Base-by-base conservation (phyloP, 2,329 filamentous ascomycete species). In the Cryphonectria carpinicola region DNA sequence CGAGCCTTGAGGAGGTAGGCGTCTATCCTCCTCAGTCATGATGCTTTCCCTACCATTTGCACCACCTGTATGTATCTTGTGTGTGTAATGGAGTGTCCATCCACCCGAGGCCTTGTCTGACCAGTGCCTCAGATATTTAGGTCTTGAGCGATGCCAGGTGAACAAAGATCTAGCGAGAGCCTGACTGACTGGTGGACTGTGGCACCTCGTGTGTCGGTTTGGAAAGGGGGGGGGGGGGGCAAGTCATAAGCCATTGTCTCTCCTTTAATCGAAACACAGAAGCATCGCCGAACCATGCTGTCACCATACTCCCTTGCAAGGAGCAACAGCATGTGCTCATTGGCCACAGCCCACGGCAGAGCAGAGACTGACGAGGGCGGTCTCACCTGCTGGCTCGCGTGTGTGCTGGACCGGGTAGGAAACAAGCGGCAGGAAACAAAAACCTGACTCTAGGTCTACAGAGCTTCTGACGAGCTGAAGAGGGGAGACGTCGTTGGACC, bases 291-390 rank as follows among this genome's bases (percentile, higher is more conserved):
- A 28, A 13, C 22, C 49, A 60, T 39, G 49, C 22, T 41, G 35
- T 28, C 49, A 37, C 35, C 35, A 25, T 66, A 56, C 52, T 32
- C 52, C 25, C 52, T 58, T 19, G 65, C 52, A 37, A 66, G 60
- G 22, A 54, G 41, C 35, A 66, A 25, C 14, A 66, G 37, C n/a
- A 43, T 52, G 25, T 66, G 52, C 52, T 58, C 65, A 52, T 60
- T 66, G 49, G 65, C 37, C 22, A 52, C 52, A 35, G 65, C 49
- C 35, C 14, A 58, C 35, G 19, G 14, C 37, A 14, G 65, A 43
- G 65, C 17, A 66, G 65, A 43, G 49, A 13, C 19, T 52, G 49
- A 32, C 52, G 22, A 66, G 35, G 28, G 37, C 28, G 37, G 54
- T 37, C n/a, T 25, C 49, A 28, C 22, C 35, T 1, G n/a, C n/a